These are phyloP conservation scores for Trichomonas tenax DNA, from an alignment of 208 protist species.

Conservation along the genomic window DNA sequence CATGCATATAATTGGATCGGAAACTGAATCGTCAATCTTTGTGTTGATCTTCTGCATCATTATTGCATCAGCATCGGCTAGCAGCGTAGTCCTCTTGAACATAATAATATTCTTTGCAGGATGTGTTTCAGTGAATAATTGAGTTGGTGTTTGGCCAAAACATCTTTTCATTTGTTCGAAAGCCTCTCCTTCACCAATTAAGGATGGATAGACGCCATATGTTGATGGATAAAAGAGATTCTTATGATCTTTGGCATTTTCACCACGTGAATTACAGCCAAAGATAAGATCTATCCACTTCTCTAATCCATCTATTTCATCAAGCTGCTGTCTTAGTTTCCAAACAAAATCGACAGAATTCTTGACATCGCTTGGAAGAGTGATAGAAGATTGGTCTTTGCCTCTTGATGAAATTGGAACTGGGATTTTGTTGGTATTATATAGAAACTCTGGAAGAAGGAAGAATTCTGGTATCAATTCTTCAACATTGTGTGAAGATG, in stretches of 20 bases:
- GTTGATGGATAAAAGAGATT: conserved; percentile 13
- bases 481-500: background rate
- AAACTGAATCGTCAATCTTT: background rate
- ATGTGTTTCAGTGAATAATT: background rate
- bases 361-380: background rate
- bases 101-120: background rate
- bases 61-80: background rate
- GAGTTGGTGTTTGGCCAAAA: background rate
- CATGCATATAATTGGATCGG: background rate
- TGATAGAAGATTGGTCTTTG: no score
- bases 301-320: background rate
- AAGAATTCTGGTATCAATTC: background rate
- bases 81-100: background rate
- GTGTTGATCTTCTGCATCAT: background rate
- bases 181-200: background rate
- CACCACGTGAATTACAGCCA: background rate
- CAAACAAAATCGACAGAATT: background rate
- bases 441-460: background rate
- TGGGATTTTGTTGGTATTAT: background rate
- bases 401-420: background rate
- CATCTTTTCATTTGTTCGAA: background rate
- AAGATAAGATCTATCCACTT: conserved; percentile 10
- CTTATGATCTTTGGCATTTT: background rate
- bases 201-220: background rate
- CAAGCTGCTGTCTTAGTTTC: background rate